Conservation (phyloP, 2,329 filamentous ascomycete genomes). For the Monosporascus cannonballus region DNA sequence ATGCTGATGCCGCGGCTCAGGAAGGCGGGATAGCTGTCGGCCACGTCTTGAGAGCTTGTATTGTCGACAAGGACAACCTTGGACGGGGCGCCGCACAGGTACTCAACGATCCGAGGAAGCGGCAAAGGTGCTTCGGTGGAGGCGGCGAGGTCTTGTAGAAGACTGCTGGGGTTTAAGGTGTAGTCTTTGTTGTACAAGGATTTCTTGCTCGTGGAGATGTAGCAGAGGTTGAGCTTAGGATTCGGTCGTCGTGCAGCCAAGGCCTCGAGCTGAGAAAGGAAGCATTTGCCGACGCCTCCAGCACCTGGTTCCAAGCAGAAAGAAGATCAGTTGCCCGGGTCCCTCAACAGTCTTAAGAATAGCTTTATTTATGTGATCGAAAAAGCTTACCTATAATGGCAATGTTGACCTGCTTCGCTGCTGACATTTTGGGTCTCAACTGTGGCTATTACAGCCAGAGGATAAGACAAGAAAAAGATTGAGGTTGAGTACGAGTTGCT, state of each 20-base stretch:
- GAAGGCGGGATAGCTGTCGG: conserved; percentile 75
- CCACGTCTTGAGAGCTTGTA: conserved; percentile 84
- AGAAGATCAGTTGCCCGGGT: neutral
- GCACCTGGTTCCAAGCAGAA: conserved; percentile 52
- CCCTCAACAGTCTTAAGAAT: too few species aligned
- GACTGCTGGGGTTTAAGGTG: conserved; percentile 55
- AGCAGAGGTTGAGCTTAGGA: conserved; percentile 69
- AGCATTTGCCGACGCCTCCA: conserved; percentile 88
- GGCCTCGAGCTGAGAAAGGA: conserved; percentile 72
- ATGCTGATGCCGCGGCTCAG: conserved; percentile 79
- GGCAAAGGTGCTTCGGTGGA: conserved; percentile 60
- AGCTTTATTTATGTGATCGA: too few species aligned
- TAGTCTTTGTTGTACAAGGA: conserved; percentile 72
- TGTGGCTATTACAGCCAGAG: too few species aligned
- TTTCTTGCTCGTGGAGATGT: conserved; percentile 81
- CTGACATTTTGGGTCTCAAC: conserved; percentile 29
- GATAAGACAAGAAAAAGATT: too few species aligned
- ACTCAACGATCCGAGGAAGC: conserved; percentile 66
- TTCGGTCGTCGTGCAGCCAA: conserved; percentile 61
- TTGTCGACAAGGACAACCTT: conserved; percentile 89
- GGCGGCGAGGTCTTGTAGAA: conserved; percentile 56
- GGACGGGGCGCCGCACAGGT: conserved; percentile 70
- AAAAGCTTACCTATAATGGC: conserved; percentile 37
- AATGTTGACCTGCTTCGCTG: conserved; percentile 43
- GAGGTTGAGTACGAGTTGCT: too few species aligned